Base-by-base conservation (phyloP, 768 basidiomycete species). In the Mycena rebaudengoi region DNA sequence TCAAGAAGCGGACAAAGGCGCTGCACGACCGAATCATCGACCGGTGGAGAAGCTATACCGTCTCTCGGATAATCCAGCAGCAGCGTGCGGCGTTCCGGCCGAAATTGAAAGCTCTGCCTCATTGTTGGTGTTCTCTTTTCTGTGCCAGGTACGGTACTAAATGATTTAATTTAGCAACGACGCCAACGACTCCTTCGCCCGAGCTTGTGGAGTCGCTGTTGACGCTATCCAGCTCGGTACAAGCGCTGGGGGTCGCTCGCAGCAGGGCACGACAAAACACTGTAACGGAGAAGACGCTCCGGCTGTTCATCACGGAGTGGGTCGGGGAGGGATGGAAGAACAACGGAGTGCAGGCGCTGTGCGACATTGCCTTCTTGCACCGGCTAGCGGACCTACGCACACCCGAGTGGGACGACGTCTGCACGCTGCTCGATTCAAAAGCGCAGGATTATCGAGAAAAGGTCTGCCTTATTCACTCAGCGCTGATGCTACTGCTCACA, bases 181-280 rank as follows among this genome's bases (percentile, higher is more conserved):
- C 58, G 39, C 75, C 70, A 44, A 74, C 67, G 57, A 80, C 82
- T 10, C 86, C 88, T 46, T 90, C 90, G 33, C 73, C 85, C 48
- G 73, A 77, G 41, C 79, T 91, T 51, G 77, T 89, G 59, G 79
- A 84, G 41, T 84, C 86, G 18, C 73, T 94, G 52, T 72, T 88
- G 44, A 73, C 79, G 1, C 74, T 94, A 18, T 85, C 85, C 30
- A 78, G 80, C 14, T 81, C 83, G 3, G 75, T 89, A 51, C 85
- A 86, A 67, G 79, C 83, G n/a, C 74, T 92, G 13, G 88, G 87
- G 1, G 73, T 85, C 49, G 76, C 80, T 41, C 75, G 78, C 52
- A 74, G 73, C 41, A 40, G 70, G 53, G 76, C 74, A 66, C 78
- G 79, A 65, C 65, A 72, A 57, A 43, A 66, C n/a, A 70, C 82